These are phyloP conservation scores for Pythium phragmiticola DNA, from an alignment of 352 stramenopile species.

Conservation along the genomic window DNA sequence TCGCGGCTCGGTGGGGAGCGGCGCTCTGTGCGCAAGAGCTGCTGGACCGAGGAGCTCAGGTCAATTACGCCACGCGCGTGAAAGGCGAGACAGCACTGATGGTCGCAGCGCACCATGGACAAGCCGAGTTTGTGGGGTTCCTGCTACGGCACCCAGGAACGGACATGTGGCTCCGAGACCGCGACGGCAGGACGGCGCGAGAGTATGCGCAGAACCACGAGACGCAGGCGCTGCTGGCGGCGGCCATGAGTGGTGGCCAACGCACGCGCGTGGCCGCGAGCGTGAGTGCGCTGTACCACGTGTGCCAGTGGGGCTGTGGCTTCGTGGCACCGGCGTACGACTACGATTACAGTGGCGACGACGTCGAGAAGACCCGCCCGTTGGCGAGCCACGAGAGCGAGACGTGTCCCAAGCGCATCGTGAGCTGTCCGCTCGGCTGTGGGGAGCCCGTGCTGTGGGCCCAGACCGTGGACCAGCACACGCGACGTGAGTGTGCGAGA, in stretches of 20 bases:
- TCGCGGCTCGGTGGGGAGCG: constrained; percentile 45
- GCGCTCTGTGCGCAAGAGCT: constrained; percentile 51
- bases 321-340: constrained; percentile 41
- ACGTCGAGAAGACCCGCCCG: constrained; percentile 35
- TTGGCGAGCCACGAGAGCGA: constrained; percentile 44
- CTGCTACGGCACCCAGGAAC: constrained; percentile 39
- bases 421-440: constrained; percentile 42
- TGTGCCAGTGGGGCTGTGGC: constrained; percentile 69
- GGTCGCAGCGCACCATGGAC: constrained; percentile 47
- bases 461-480: constrained; percentile 42
- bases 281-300: constrained; percentile 41
- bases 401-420: constrained; percentile 48
- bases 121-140: constrained; percentile 52
- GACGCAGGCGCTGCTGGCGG: constrained; percentile 36
- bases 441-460: constrained; percentile 39
- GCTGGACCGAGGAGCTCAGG: constrained; percentile 45
- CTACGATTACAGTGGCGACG: constrained; percentile 24
- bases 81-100: constrained; percentile 57
- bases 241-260: constrained; percentile 42
- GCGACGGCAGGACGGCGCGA: constrained; percentile 38
- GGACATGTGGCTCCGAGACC: constrained; percentile 40
- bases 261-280: constrained; percentile 36
- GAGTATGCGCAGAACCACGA: constrained; percentile 36
- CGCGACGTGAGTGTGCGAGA: constrained; percentile 33
- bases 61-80: constrained; percentile 40